Evolutionary conservation across 2,329 filamentous ascomycete genomes (phyloP).

Genomic region (Sporothrix pallida): DNA sequence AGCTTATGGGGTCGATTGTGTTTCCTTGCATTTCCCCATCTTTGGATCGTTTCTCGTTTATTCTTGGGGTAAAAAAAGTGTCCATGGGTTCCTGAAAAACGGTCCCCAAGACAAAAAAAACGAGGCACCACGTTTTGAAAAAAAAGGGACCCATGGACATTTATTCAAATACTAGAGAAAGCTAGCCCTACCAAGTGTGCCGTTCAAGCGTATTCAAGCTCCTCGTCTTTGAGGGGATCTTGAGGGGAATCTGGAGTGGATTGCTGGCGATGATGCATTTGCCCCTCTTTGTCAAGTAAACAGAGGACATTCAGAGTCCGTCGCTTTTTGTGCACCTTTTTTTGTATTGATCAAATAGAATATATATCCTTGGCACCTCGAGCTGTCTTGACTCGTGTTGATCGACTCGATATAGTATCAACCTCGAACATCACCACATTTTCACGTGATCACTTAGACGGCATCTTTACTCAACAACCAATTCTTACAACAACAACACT

Average conservation of each 20-base stretch:
- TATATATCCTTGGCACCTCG: conserved; percentile 7
- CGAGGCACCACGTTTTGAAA: background rate
- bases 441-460: conserved; percentile 10
- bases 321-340: too few relatives aligned
- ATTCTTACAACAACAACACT: background rate
- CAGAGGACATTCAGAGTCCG: background rate
- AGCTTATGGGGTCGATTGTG: background rate
- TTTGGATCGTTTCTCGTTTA: background rate
- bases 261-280: background rate
- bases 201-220: background rate
- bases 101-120: background rate
- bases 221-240: background rate
- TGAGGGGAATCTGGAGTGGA: background rate
- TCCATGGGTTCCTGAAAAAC: background rate
- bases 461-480: background rate
- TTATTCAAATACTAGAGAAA: background rate
- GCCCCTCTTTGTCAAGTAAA: background rate
- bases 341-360: background rate
- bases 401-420: background rate
- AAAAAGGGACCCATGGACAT: background rate
- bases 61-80: conserved; percentile 15
- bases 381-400: background rate
- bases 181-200: background rate
- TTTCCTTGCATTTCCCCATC: background rate
- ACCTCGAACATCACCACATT: background rate